phyloP scores from a whole-genome alignment of 179 eudicot species.

The Gypsophila paniculata region DNA sequence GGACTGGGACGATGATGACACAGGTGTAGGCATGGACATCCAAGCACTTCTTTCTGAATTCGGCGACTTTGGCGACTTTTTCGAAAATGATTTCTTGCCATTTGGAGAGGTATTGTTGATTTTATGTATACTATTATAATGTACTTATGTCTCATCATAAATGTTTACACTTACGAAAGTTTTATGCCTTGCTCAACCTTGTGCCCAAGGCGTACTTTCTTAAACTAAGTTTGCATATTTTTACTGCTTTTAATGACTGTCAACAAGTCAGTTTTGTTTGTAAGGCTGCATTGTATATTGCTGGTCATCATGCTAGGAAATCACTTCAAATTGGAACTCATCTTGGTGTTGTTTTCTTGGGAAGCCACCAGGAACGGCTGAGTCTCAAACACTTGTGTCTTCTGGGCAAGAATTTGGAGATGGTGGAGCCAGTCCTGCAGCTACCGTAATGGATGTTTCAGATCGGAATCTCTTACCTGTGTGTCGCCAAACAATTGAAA shows the following conservation, averaged over 20 bases:
- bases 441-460: conserved; percentile 59
- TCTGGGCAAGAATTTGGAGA: conserved; percentile 68
- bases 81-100: conserved; percentile 73
- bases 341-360: conserved; percentile 30
- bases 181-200: too few species aligned
- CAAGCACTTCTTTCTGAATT: conserved; percentile 91
- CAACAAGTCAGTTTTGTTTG: not conserved
- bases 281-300: not conserved
- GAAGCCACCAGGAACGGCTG: conserved; percentile 99
- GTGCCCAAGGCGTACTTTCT: too few species aligned
- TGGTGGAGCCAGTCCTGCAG: conserved; percentile 61
- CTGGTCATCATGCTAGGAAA: not conserved
- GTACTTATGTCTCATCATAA: not conserved
- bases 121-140: not conserved
- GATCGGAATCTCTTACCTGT: conserved; percentile 71
- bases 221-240: too few species aligned
- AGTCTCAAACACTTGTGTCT: conserved; percentile 62
- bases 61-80: conserved; percentile 97
- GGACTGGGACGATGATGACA: conserved; percentile 93
- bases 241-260: not conserved
- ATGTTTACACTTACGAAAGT: not conserved
- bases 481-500: conserved; percentile 62
- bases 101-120: conserved; percentile 79
- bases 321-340: conserved; percentile 16
- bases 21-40: conserved; percentile 75